These are phyloP conservation scores for Mycosarcoma maydis DNA, from an alignment of 1,284 basidiomycete genomes.

Conservation along the genomic window DNA sequence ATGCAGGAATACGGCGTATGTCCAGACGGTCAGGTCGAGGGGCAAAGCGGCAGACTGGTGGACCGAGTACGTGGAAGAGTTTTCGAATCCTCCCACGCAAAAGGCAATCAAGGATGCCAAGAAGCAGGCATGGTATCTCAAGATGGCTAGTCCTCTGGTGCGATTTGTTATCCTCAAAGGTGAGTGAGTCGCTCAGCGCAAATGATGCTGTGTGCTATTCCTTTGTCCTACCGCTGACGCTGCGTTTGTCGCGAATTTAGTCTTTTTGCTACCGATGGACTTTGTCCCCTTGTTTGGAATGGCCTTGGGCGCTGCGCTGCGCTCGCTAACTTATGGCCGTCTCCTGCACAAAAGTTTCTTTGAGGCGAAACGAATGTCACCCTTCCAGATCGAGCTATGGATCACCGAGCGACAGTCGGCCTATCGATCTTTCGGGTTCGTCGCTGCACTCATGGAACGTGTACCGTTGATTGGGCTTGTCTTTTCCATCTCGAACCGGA, in stretches of 20 bases:
- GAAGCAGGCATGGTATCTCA: constrained; percentile 53
- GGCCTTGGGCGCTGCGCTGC: constrained; percentile 41
- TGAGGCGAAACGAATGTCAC: constrained; percentile 62
- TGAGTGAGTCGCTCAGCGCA: too few relatives aligned
- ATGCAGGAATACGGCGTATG: constrained; percentile 58
- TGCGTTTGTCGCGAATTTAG: constrained; percentile 6
- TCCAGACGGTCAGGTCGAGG: constrained; percentile 54
- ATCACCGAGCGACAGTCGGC: constrained; percentile 59
- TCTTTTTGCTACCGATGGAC: constrained; percentile 57
- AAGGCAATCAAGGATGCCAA: constrained; percentile 55
- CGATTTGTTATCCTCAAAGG: constrained; percentile 53
- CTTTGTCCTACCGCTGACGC: too few relatives aligned
- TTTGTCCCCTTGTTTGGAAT: constrained; percentile 62
- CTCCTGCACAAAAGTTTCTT: constrained; percentile 54
- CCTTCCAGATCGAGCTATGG: constrained; percentile 60
- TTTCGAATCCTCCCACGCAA: constrained; percentile 53
- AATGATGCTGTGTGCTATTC: too few relatives aligned
- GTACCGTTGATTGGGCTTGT: constrained; percentile 60
- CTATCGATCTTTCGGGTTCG: constrained; percentile 61
- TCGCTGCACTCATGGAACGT: constrained; percentile 58
- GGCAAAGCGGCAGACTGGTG: constrained; percentile 63
- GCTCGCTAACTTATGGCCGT: constrained; percentile 49
- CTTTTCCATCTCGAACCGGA: constrained; percentile 63
- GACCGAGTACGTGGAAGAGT: constrained; percentile 65
- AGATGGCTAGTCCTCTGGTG: constrained; percentile 50